Base-by-base conservation (phyloP, 192 early-diverging fungal species). In the Coemansia sp. region DNA sequence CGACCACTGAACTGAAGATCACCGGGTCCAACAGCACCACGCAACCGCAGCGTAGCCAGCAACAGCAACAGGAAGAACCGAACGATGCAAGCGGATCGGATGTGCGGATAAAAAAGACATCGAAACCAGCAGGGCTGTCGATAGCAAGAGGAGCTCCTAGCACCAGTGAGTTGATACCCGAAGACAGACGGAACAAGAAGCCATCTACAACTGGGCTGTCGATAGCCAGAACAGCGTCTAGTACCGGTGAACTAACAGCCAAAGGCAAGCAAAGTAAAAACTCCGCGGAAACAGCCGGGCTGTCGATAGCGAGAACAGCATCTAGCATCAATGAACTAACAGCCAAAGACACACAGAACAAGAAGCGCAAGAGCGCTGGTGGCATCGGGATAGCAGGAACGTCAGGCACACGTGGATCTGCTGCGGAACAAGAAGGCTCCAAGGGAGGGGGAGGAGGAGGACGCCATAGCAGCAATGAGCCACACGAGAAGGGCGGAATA, bases 351-450 rank as follows among this genome's bases (percentile, higher is more conserved):
- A 48, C 19, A 8, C 52, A 36, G 0, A 15, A 8, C 25, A 48
- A 32, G 15, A 42, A 45, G 6, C 62, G 50, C 10, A 52, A 35
- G 48, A n/a, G n/a, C 57, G 7, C 11, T 33, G 25, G 9, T 10
- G 61, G 67, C 4, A 59, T 70, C 15, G 36, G 43, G 4, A 70
- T 70, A 32, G 60, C 23, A 17, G 61, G 67, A 32, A 53, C 22
- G 15, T 29, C 63, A 55, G 19, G 33, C 1, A 10, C 40, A 19
- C 41, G 36, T 13, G 25, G 29, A 29, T 3, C 29, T 29, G 29
- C 20, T 20, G 41, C 9, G 13, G 59, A 61, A 5, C 15, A 61
- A 61, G n/a, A 40, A 40, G 11, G 5, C 5, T 0, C 38, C 7
- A 49, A 11, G 22, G 3, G 22, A 49, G 22, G 22, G 9, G 7